Evolutionary conservation across 1,284 basidiomycete species (phyloP), one percentile per base, ranked within the genome.

Genomic region (Cryptococcus sp.): DNA sequence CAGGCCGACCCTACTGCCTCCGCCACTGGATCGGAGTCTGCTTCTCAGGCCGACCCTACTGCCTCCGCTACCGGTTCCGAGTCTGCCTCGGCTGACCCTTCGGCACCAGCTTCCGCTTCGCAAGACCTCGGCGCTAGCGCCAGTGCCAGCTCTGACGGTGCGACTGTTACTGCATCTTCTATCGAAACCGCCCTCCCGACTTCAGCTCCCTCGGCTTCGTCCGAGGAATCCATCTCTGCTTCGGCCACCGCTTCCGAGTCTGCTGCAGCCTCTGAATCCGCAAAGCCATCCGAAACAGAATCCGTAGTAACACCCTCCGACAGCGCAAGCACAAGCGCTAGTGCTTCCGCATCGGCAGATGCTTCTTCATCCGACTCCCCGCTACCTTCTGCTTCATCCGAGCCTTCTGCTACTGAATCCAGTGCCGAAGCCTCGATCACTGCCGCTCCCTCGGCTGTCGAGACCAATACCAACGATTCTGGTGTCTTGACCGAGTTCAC

Each of bases 401-500:
- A 47, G 16, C 25, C 48, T 11, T 44, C 54, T 2, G 28, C 48
- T 16, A 52, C 52, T 22, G 31, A 39, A 2, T 50, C 57, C 4
- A 45, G 34, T 23, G 25, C 54, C 16, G 50, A 49, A 41, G 16
- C 55, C 18, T 28, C 45, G 18, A 45, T 50, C 44, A 50, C 56
- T 25, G 28, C 50, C 2, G 45, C 58, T 16, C 47, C 61, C 22
- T 39, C 45, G 2, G 53, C 65, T 7, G 48, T 24, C 13, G 53
- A 57, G n/a, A 59, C 60, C 10, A 46, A 44, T 2, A 59, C 62
- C 53, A 66, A 67, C 55, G 70, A 68, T 14, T 55, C 63, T 48
- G 70, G 68, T 24, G 62, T 69, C 14, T 61, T 50, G 23, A 72
- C 69, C 14, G 63, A 60, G 39, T 65, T 55, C 48, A n/a, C 59